phyloP scores from a whole-genome alignment of 2,329 filamentous ascomycete species.

The Diaporthe eres region DNA sequence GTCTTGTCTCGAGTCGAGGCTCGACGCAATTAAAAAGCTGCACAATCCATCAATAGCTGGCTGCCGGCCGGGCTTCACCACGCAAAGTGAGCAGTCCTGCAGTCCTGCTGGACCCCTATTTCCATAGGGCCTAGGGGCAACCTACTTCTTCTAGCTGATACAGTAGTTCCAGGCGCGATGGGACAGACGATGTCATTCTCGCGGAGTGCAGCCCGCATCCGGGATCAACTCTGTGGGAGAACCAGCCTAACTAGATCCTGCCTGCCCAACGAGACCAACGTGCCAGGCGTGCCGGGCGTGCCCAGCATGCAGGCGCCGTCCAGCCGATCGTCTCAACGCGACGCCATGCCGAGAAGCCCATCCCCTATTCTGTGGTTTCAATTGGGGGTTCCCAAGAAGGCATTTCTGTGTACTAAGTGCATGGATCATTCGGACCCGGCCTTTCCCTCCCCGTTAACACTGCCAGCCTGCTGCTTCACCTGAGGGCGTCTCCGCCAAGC shows the following conservation, averaged over 20 bases:
- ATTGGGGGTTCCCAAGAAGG: neutral
- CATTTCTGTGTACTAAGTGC: neutral
- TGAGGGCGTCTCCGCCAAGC: neutral
- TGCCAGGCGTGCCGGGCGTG: neutral
- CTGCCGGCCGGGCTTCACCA: neutral
- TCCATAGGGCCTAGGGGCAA: conserved; percentile 20
- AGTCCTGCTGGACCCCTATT: conserved; percentile 18
- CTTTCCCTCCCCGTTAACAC: neutral
- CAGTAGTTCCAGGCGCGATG: conserved; percentile 27
- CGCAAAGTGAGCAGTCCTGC: neutral
- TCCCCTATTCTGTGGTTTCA: conserved; percentile 14
- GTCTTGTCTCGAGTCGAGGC: too few species aligned
- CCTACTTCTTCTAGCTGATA: conserved; percentile 22
- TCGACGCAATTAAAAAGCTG: neutral
- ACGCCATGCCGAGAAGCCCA: conserved; percentile 8
- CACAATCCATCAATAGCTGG: neutral
- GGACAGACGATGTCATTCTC: conserved; percentile 21
- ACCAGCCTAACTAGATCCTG: conserved; percentile 8
- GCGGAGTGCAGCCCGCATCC: conserved; percentile 30
- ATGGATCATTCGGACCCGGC: neutral
- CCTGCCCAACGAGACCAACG: conserved; percentile 16
- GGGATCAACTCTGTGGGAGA: conserved; percentile 12
- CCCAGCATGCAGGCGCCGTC: conserved; percentile 6
- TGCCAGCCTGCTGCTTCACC: neutral
- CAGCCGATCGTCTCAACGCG: conserved; percentile 19